Evolutionary conservation across 345 rosid species (phyloP), one percentile per base, ranked within the genome.

Genomic region (Rhodamnia rubescens): DNA sequence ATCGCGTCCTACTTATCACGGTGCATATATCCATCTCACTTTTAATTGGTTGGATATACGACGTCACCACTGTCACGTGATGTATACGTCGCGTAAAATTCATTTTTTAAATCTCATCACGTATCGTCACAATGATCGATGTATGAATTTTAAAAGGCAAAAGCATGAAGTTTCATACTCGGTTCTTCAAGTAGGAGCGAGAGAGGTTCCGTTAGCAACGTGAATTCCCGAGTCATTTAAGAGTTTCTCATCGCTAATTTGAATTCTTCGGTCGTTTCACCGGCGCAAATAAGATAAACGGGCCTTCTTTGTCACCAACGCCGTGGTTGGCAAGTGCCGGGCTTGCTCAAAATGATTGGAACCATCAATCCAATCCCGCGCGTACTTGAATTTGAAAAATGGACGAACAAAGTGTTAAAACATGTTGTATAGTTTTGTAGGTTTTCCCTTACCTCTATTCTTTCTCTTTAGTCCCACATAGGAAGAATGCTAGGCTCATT

Each of bases 1-100:
- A 69, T 0, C 7, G 0, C 13, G 8, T 18, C 24, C 0, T 36
- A 18, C 5, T 69, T 32, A 2, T 32, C 3, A 0, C 0, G 1
- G 0, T 8, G 1, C 8, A 6, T 32, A 0, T 4, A 32, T 32
- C 0, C 21, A 32, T 18, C 7, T 18, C 24, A 5, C 3, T 32
- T 18, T 69, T 32, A 32, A 69, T 69, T 18, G 3, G 8, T 69
- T 1, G 1, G 1, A 8, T 16, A 16, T 3, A 8, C 10, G 11
- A 32, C 0, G 9, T 64, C 44, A 64, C 16, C 0, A 32, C 5
- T 8, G 0, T 32, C 6, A 16, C 3, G 0, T 16, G 0, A 32
- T 8, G 0, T 32, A 4, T 32, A 16, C 15, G 13, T 29, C 3
- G 1, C 20, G 1, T 16, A 18, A 0, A 15, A 18, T 36, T 8